phyloP scores from a whole-genome alignment of 2,329 filamentous ascomycete genomes.

The Hortaea sp. region DNA sequence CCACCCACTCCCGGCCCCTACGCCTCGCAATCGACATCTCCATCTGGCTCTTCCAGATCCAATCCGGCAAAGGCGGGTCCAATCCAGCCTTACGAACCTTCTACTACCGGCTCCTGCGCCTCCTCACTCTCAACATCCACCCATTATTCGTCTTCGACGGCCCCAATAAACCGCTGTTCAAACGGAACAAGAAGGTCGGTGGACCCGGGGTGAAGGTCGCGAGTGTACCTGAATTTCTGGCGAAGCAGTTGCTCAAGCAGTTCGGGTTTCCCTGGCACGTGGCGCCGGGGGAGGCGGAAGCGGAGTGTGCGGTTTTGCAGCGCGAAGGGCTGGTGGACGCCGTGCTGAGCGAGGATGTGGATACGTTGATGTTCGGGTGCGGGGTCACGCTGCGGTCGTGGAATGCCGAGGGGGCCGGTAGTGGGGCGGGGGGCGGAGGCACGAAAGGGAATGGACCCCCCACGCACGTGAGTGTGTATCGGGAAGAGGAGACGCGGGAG shows the following conservation, averaged over 20 bases:
- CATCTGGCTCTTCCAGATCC: slow-evolving; percentile 94
- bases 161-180: slow-evolving; percentile 73
- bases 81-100: slow-evolving; percentile 87
- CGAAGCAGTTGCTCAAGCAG: slow-evolving; percentile 71
- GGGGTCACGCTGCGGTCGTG: slow-evolving; percentile 69
- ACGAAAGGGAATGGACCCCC: slow-evolving; percentile 51
- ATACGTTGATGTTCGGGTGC: slow-evolving; percentile 95
- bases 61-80: slow-evolving; percentile 71
- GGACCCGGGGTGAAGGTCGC: slow-evolving; percentile 53
- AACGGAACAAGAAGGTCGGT: slow-evolving; percentile 65
- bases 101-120: slow-evolving; percentile 77
- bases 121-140: slow-evolving; percentile 68
- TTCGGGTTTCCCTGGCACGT: slow-evolving; percentile 80
- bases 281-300: slow-evolving; percentile 90
- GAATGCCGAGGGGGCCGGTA: slow-evolving; percentile 51
- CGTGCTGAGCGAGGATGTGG: slow-evolving; percentile 91
- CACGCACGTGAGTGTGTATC: slow-evolving; percentile 79
- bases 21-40: slow-evolving; percentile 87
- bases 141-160: slow-evolving; percentile 89
- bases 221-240: slow-evolving; percentile 60
- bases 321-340: slow-evolving; percentile 76
- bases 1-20: slow-evolving; percentile 59
- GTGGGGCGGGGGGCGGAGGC: not conserved
- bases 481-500: slow-evolving; percentile 48
- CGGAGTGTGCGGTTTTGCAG: slow-evolving; percentile 85